Evolutionary conservation across 1,284 basidiomycete species (phyloP).

Genomic region (Phellopilus nigrolimitatus): DNA sequence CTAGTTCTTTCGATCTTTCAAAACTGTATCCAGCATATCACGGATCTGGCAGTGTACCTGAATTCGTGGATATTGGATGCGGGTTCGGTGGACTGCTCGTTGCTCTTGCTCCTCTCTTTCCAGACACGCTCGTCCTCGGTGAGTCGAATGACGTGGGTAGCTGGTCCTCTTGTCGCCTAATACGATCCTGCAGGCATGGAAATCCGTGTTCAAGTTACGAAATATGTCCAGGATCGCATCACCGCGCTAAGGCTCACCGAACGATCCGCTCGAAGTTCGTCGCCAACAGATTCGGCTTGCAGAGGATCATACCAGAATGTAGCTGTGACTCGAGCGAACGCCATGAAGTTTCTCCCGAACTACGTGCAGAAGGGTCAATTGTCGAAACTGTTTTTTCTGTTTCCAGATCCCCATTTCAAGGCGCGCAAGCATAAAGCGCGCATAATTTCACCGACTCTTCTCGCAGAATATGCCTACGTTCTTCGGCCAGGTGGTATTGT

Average conservation of each 20-base stretch:
- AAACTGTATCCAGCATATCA: conserved; percentile 78
- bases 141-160: conserved; percentile 29
- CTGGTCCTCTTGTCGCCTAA: background rate
- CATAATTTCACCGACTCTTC: conserved; percentile 54
- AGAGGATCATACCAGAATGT: conserved; percentile 81
- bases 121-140: conserved; percentile 94
- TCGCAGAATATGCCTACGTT: conserved; percentile 86
- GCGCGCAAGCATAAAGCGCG: conserved; percentile 97
- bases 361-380: conserved; percentile 91
- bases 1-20: conserved; percentile 79
- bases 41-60: conserved; percentile 60
- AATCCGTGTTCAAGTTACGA: conserved; percentile 93
- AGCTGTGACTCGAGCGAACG: conserved; percentile 92
- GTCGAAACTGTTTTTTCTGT: conserved; percentile 94
- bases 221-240: conserved; percentile 96
- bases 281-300: conserved; percentile 24
- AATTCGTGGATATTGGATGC: conserved; percentile 97
- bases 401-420: conserved; percentile 99
- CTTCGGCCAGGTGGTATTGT: conserved; percentile 88
- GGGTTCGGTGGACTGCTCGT: conserved; percentile 96
- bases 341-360: conserved; percentile 99
- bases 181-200: conserved; percentile 72
- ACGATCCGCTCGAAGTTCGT: conserved; percentile 24
- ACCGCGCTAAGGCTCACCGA: conserved; percentile 70
- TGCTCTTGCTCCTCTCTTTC: conserved; percentile 86